phyloP scores from a whole-genome alignment of 1,284 basidiomycete genomes.

The Vanrija pseudolonga region DNA sequence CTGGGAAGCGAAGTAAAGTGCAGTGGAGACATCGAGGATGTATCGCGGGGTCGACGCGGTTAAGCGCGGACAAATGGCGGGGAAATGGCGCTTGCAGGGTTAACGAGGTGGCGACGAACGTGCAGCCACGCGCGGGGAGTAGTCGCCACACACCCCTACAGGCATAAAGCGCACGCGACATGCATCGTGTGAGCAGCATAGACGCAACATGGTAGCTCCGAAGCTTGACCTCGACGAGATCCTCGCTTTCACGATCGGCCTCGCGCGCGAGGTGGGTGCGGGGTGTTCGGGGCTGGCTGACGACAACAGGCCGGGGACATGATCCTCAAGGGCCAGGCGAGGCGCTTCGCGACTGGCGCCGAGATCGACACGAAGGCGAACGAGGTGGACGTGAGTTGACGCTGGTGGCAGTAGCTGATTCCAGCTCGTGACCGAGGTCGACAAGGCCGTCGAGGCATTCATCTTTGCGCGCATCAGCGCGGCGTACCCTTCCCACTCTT shows the following conservation, averaged over 20 bases:
- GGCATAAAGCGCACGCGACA: no score
- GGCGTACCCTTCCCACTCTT: constrained; percentile 71
- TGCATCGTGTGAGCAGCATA: no score
- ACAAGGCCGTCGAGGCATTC: constrained; percentile 83
- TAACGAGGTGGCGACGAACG: no score
- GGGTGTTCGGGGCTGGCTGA: no score
- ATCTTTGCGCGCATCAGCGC: constrained; percentile 66
- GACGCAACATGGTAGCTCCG: no score
- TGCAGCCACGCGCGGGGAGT: no score
- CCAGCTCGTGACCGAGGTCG: constrained; percentile 83
- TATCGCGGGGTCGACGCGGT: no score
- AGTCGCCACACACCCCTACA: no score
- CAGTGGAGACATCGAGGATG: no score
- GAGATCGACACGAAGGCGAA: constrained; percentile 80
- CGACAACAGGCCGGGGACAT: constrained; percentile 46
- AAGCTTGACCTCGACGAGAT: constrained; percentile 59
- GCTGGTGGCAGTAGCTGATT: not conserved
- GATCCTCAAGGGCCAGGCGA: constrained; percentile 49
- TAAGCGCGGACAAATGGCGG: no score
- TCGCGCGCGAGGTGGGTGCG: constrained; percentile 53
- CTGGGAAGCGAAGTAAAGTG: no score
- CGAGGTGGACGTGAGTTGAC: constrained; percentile 70
- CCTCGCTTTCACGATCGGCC: constrained; percentile 64
- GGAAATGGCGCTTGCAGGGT: no score
- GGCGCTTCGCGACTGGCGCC: constrained; percentile 47